Evolutionary conservation across 768 basidiomycete species (phyloP).

Genomic region (Pluteus cervinus): DNA sequence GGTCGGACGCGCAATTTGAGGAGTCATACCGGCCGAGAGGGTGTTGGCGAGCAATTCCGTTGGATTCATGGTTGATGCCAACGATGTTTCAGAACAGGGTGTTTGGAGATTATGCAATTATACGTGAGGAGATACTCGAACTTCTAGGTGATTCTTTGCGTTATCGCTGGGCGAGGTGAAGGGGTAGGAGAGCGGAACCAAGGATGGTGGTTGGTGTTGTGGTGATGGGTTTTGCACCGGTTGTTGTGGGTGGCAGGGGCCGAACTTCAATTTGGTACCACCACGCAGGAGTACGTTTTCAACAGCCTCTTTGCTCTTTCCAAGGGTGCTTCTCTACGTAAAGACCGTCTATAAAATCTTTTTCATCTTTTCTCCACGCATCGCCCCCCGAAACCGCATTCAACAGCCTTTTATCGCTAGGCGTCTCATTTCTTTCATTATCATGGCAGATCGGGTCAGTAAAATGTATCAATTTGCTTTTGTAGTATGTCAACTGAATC

Average conservation of each 20-base stretch:
- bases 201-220: conserved; percentile 10
- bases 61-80: conserved; percentile 70
- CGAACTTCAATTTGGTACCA: too few species aligned
- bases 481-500: conserved; percentile 29
- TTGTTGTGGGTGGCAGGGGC: too few species aligned
- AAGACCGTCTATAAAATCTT: too few species aligned
- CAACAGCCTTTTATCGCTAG: conserved; percentile 6
- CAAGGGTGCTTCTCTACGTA: too few species aligned
- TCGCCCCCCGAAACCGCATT: conserved; percentile 16
- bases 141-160: conserved; percentile 7
- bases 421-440: conserved; percentile 10
- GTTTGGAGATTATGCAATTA: conserved; percentile 8
- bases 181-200: conserved; percentile 8
- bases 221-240: conserved; percentile 10
- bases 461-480: conserved; percentile 10
- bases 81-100: too few species aligned
- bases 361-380: too few species aligned
- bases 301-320: too few species aligned
- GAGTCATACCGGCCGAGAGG: conserved; percentile 74
- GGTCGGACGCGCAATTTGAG: conserved; percentile 23
- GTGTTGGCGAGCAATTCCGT: conserved; percentile 88
- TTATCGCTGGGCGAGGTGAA: conserved; percentile 2
- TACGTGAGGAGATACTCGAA: conserved; percentile 7
- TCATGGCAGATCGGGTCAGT: conserved; percentile 62
- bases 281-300: too few species aligned